phyloP scores from a whole-genome alignment of 768 basidiomycete genomes.

The Clitopilus hobsonii region DNA sequence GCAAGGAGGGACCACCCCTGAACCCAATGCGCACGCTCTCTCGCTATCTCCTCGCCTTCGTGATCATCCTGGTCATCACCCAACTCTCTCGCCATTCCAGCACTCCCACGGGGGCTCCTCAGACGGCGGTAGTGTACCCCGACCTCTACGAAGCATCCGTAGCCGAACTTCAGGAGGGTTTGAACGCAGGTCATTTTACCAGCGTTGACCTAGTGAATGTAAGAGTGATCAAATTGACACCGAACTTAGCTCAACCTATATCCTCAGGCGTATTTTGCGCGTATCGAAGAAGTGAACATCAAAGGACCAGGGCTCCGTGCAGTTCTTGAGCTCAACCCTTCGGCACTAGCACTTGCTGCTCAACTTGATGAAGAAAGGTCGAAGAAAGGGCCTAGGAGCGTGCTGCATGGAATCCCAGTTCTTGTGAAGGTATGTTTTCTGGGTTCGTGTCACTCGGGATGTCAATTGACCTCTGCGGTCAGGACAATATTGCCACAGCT shows the following conservation, averaged over 20 bases:
- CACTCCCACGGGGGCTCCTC: no score
- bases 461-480: neutral
- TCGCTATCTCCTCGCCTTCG: no score
- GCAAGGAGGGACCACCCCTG: no score
- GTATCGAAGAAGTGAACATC: slow-evolving; percentile 67
- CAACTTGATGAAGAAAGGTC: slow-evolving; percentile 41
- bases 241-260: neutral
- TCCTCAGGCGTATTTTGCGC: slow-evolving; percentile 55
- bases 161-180: slow-evolving; percentile 46
- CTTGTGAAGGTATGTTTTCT: slow-evolving; percentile 37
- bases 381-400: slow-evolving; percentile 35
- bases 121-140: no score
- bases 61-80: no score
- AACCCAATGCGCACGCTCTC: no score
- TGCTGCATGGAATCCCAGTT: slow-evolving; percentile 51
- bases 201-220: slow-evolving; percentile 64
- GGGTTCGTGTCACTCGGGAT: neutral
- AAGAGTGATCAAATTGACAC: neutral
- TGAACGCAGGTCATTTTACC: slow-evolving; percentile 45
- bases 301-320: slow-evolving; percentile 54
- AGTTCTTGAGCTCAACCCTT: slow-evolving; percentile 52
- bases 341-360: slow-evolving; percentile 48
- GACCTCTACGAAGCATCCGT: slow-evolving; percentile 63
- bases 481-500: slow-evolving; percentile 46
- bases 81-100: no score